Percentiles rank a stretch among this genome's conserved stretches.
phyloP scores from a whole-genome alignment of 2,329 filamentous ascomycete species.

The Alternaria tenuissima region DNA sequence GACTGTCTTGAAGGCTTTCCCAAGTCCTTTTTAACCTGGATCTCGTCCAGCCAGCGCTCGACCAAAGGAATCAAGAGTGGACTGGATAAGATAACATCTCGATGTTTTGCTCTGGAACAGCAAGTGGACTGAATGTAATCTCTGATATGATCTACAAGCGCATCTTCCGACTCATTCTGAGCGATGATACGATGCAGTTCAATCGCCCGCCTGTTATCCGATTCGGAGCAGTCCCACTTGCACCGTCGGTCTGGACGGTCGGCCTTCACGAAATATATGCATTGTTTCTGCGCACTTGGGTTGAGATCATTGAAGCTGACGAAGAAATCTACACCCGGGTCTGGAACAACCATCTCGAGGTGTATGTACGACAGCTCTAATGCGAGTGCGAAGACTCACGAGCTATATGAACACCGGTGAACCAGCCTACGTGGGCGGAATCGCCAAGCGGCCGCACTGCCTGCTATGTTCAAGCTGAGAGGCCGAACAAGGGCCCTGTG shows the following conservation, averaged over 20 bases:
- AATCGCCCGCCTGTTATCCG: neutral
- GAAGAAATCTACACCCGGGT: neutral
- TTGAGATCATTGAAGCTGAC: neutral
- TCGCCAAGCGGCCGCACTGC: neutral
- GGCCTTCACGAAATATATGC: neutral
- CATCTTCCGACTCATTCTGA: neutral
- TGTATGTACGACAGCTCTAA: neutral
- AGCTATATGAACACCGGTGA: neutral
- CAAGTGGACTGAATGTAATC: neutral
- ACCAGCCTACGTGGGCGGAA: neutral
- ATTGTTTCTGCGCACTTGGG: neutral
- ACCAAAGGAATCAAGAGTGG: neutral
- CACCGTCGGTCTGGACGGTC: neutral
- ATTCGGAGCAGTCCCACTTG: neutral
- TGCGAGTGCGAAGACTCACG: neutral
- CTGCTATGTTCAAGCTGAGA: neutral
- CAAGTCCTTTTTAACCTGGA: neutral
- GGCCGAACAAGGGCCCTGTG: neutral
- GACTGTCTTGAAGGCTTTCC: fast-evolving
- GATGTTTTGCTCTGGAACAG: neutral
- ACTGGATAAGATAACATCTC: neutral
- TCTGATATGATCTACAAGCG: neutral
- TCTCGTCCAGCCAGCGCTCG: neutral
- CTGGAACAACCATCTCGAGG: neutral
- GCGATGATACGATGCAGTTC: neutral